phyloP scores from a whole-genome alignment of 2,329 filamentous ascomycete species.

The Chrysosporium queenslandicum region DNA sequence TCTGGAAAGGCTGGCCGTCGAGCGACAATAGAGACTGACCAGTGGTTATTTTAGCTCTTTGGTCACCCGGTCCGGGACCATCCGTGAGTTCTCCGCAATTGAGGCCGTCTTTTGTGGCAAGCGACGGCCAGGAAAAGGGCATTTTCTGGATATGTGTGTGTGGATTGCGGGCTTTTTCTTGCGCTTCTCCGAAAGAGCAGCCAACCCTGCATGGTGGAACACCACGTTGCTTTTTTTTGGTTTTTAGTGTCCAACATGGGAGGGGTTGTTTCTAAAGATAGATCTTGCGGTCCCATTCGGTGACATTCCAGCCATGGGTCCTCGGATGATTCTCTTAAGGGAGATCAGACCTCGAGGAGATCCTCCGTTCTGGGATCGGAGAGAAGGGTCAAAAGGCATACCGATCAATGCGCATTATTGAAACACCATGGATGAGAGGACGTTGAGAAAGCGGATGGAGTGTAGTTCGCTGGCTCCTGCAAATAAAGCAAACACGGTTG shows the following conservation, averaged over 20 bases:
- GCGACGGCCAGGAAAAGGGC: not conserved
- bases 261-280: not conserved
- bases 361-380: too few species aligned
- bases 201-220: not conserved
- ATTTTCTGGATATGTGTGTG: not conserved
- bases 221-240: slow-evolving; percentile 1
- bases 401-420: not conserved
- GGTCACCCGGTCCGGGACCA: not conserved
- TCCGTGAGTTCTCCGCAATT: not conserved
- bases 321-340: too few species aligned
- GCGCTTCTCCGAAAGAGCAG: not conserved
- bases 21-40: not conserved
- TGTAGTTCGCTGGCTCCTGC: too few species aligned
- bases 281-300: not conserved
- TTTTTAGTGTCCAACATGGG: not conserved
- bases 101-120: not conserved
- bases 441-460: too few species aligned
- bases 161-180: not conserved
- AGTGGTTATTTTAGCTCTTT: not conserved
- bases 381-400: too few species aligned
- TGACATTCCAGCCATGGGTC: not conserved
- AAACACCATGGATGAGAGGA: too few species aligned
- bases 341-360: too few species aligned
- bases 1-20: not conserved
- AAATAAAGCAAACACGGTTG: too few species aligned